Evolutionary conservation across 495 filamentous ascomycete genomes (phyloP), one percentile per base, ranked within the genome.

Genomic region (Parmelia sp.): DNA sequence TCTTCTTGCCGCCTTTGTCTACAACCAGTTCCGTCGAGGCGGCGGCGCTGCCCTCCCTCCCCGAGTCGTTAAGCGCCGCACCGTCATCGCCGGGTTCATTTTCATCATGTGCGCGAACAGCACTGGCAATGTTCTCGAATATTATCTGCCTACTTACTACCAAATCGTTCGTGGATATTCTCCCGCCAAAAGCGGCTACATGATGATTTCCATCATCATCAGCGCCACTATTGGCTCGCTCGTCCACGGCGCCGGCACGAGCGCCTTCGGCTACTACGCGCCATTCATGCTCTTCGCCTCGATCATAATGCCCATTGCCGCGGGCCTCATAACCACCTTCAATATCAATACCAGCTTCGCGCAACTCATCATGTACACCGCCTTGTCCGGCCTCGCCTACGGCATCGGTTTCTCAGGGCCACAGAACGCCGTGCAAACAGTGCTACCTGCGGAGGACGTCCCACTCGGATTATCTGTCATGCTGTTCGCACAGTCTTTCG

Each of bases 141-240:
- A 44, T 44, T 44, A 44, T 44, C 40, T 44, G 40, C 40, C 40
- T 21, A 44, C 40, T 44, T 44, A 44, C 40, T 44, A 44, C 8
- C 40, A 44, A 44, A 44, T 44, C 40, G 40, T 44, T 44, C 40
- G 40, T 44, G 40, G 40, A 44, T 44, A 25, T 25, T 23, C 45
- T 47, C 21, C 45, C 45, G 45, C 45, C 23, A 47, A 47, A 44
- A 44, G 40, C 40, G 40, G 40, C 40, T 44, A 44, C 40, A 44
- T 44, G 40, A 83, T 79, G 42, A 75, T 87, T 4, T 79, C 84
- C 8, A 68, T 83, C 17, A 75, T 86, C 58, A 62, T 82, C 55
- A 8, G 40, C 19, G 40, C 40, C 40, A 44, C 40, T 19, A 44
- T 44, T 8, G 40, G 40, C 40, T 44, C 40, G 40, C 40, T 44